phyloP scores from a whole-genome alignment of 768 basidiomycete species.

The Suillus hirtellus region DNA sequence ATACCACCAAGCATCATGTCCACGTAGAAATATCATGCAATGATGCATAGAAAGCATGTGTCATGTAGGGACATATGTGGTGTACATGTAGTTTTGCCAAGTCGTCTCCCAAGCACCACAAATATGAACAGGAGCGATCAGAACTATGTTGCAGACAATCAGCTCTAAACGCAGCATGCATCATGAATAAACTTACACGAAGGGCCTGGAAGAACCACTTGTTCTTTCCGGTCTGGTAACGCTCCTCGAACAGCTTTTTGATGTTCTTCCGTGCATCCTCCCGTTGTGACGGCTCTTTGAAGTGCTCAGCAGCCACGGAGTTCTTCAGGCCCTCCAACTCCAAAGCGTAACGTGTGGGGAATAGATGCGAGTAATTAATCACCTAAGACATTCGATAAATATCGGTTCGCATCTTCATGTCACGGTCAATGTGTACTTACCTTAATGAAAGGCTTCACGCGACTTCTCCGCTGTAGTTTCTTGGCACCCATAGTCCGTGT shows the following conservation, averaged over 20 bases:
- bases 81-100: slow-evolving; percentile 41
- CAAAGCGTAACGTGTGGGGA: slow-evolving; percentile 98
- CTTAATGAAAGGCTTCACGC: slow-evolving; percentile 99
- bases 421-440: slow-evolving; percentile 41
- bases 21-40: slow-evolving; percentile 14
- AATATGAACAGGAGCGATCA: slow-evolving; percentile 26
- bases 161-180: slow-evolving; percentile 3
- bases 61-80: slow-evolving; percentile 30
- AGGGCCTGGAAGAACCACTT: slow-evolving; percentile 95
- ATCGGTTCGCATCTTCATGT: slow-evolving; percentile 2
- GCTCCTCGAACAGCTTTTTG: slow-evolving; percentile 96
- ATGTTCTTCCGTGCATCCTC: slow-evolving; percentile 94
- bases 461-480: slow-evolving; percentile 87
- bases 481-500: slow-evolving; percentile 97
- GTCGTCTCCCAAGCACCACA: slow-evolving; percentile 20
- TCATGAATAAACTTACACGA: slow-evolving; percentile 51
- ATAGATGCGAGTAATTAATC: slow-evolving; percentile 98
- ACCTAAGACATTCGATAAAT: slow-evolving; percentile 44
- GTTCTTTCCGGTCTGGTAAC: slow-evolving; percentile 93
- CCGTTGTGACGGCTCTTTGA: slow-evolving; percentile 96
- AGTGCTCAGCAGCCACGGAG: slow-evolving; percentile 79
- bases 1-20: neutral
- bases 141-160: slow-evolving; percentile 29
- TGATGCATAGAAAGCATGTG: slow-evolving; percentile 26
- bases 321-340: slow-evolving; percentile 96